phyloP scores from a whole-genome alignment of 129 eudicot species.

The Logfia minima region DNA sequence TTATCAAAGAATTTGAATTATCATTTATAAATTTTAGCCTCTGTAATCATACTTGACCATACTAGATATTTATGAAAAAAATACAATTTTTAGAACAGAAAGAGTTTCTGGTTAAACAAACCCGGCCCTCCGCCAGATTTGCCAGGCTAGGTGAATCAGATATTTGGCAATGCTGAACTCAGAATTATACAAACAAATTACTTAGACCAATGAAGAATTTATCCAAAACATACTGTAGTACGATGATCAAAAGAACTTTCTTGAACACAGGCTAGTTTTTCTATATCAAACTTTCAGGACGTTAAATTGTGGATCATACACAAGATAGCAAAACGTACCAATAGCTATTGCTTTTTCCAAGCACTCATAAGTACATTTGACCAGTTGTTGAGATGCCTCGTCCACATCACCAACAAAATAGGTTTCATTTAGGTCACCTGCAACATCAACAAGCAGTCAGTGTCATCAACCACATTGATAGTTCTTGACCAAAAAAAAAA shows the following conservation, averaged over 20 bases:
- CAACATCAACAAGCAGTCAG: conserved; percentile 21
- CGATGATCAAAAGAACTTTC: background rate
- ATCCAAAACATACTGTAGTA: background rate
- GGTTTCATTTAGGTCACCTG: conserved; percentile 93
- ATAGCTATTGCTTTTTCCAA: conserved; percentile 90
- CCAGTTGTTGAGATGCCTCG: conserved; percentile 70
- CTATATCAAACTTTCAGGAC: background rate
- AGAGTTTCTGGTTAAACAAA: background rate
- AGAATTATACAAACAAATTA: no score
- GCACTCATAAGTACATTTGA: conserved; percentile 88
- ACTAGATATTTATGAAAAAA: no score
- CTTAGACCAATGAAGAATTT: background rate
- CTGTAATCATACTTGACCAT: no score
- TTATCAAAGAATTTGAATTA: no score
- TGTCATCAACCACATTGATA: background rate
- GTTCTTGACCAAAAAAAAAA: background rate
- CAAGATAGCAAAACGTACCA: conserved; percentile 42
- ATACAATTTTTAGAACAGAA: no score
- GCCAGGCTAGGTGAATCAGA: background rate
- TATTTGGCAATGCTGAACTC: background rate
- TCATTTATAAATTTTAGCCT: background rate
- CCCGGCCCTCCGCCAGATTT: background rate
- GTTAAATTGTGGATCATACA: background rate
- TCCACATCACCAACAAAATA: conserved; percentile 95
- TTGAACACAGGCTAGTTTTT: conserved; percentile 2